A percentile compares a stretch with the other conserved stretches of the same genome.
These are phyloP conservation scores for Penicillium goetzii DNA, from an alignment of 495 filamentous ascomycete species.

Conservation along the genomic window DNA sequence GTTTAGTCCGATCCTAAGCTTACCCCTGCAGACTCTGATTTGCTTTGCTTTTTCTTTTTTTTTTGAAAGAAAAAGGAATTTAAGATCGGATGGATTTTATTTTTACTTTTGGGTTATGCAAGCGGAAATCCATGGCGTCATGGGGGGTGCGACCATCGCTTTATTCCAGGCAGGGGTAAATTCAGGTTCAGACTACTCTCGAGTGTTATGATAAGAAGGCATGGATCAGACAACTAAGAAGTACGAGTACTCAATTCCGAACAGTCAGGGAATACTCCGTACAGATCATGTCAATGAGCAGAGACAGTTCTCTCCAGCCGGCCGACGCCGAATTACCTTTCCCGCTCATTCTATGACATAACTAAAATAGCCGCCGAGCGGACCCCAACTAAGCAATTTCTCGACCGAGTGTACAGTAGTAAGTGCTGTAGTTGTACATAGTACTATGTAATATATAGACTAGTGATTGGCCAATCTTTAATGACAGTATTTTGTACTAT, in stretches of 20 bases:
- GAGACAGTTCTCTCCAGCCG: background rate
- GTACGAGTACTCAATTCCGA: background rate
- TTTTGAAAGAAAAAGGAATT: background rate
- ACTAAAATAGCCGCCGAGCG: conserved; percentile 13
- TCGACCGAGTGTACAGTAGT: background rate
- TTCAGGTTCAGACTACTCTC: background rate
- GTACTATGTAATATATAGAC: no score
- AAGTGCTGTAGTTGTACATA: background rate
- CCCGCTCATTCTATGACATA: conserved; percentile 23
- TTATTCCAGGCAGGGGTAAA: conserved; percentile 5
- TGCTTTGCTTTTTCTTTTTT: conserved; percentile 18
- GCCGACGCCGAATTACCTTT: background rate
- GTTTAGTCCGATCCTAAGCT: conserved; percentile 25
- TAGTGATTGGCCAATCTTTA: no score
- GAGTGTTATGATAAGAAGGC: background rate
- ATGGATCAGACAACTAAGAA: background rate
- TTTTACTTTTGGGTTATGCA: conserved; percentile 18
- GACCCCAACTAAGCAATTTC: background rate
- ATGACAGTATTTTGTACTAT: background rate
- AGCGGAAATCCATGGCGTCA: conserved; percentile 28
- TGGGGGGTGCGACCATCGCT: conserved; percentile 11
- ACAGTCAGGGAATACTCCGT: background rate
- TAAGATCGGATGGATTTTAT: conserved; percentile 1
- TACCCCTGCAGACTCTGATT: conserved; percentile 35
- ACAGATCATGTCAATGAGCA: background rate